Conservation (phyloP, 2,329 filamentous ascomycete species). For the Thermomyces lanuginosus region DNA sequence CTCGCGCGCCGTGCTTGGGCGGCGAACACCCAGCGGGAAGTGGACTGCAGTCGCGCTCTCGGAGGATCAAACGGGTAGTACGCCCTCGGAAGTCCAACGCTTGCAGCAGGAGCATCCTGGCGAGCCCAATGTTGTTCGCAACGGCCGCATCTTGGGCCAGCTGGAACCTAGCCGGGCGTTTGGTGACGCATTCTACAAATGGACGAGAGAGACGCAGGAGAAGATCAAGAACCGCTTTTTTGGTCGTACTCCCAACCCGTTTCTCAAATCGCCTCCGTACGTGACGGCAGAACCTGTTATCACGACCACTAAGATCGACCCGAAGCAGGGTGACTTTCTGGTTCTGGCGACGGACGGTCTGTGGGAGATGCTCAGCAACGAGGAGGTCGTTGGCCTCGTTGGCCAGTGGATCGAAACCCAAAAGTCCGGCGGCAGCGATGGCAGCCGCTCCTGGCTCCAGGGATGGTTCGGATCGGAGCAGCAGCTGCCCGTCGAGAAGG, state of each 20-base stretch:
- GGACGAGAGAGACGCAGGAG: slow-evolving; percentile 69
- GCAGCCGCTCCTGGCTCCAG: slow-evolving; percentile 48
- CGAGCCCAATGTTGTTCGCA: slow-evolving; percentile 71
- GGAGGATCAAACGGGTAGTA: slow-evolving; percentile 84
- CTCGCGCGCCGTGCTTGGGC: slow-evolving; percentile 83
- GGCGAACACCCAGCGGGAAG: slow-evolving; percentile 60
- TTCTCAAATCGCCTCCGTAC: slow-evolving; percentile 83
- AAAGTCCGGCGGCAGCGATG: slow-evolving; percentile 21
- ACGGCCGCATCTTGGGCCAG: slow-evolving; percentile 79
- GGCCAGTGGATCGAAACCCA: slow-evolving; percentile 92
- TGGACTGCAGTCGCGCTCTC: slow-evolving; percentile 86
- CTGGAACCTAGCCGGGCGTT: slow-evolving; percentile 89
- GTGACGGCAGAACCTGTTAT: slow-evolving; percentile 92
- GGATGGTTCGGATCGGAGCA: slow-evolving; percentile 47
- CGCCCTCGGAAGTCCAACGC: slow-evolving; percentile 65
- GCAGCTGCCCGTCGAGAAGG: slow-evolving; percentile 60
- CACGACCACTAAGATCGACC: slow-evolving; percentile 81
- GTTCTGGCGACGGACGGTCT: slow-evolving; percentile 93
- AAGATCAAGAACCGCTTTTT: slow-evolving; percentile 78
- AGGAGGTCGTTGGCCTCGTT: slow-evolving; percentile 91
- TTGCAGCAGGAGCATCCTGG: slow-evolving; percentile 75
- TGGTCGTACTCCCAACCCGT: slow-evolving; percentile 56
- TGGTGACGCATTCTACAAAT: slow-evolving; percentile 94
- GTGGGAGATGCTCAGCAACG: slow-evolving; percentile 98
- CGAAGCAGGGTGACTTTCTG: slow-evolving; percentile 80